These are phyloP conservation scores for Capsicum pubescens DNA, from an alignment of 257 asterid genomes.

Conservation along the genomic window DNA sequence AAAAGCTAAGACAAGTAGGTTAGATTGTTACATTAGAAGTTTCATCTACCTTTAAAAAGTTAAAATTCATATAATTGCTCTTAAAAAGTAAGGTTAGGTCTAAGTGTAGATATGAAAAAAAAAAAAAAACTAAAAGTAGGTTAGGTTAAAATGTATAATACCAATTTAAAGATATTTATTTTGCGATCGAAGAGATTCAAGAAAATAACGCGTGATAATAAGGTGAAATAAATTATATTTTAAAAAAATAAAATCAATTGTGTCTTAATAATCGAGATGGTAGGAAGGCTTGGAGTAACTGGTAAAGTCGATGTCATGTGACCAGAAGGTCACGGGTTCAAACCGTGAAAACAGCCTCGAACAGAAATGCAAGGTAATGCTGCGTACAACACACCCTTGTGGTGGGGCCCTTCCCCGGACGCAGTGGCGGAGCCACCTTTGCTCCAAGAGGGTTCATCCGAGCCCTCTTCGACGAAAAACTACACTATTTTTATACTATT, in stretches of 20 bases:
- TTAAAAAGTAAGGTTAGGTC: constrained; percentile 30
- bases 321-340: no score
- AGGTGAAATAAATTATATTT: not conserved
- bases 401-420: no score
- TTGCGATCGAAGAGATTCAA: not conserved
- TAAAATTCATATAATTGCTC: constrained; percentile 15
- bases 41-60: constrained; percentile 21
- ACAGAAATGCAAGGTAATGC: no score
- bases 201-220: not conserved
- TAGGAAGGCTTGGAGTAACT: no score
- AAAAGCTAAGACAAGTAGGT: not conserved
- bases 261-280: not conserved
- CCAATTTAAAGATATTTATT: not conserved
- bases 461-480: no score
- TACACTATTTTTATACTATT: no score
- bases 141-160: not conserved
- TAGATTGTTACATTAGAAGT: not conserved
- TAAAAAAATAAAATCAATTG: not conserved
- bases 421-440: no score
- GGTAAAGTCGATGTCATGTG: no score
- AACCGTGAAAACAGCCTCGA: no score
- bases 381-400: no score
- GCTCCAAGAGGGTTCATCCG: no score
- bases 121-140: constrained; percentile 9
- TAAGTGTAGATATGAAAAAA: not conserved